A percentile compares a stretch with the other conserved stretches of the same genome.
These are phyloP conservation scores for Naganishia onofrii DNA, from an alignment of 768 basidiomycete species.

Conservation along the genomic window DNA sequence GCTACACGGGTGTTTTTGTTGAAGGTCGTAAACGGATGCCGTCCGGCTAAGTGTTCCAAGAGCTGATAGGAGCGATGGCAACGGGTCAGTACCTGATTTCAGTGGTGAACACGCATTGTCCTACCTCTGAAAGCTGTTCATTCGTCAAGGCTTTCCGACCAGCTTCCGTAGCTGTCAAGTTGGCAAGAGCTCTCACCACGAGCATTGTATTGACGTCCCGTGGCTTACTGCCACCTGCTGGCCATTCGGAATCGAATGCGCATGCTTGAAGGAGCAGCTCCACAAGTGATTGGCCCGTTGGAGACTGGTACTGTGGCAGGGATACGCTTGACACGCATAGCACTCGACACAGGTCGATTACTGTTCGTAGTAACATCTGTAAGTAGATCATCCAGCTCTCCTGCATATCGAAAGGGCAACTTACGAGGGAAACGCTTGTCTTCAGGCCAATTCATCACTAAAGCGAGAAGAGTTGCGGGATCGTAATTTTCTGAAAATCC, in stretches of 20 bases:
- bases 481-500: slow-evolving; percentile 36
- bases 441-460: slow-evolving; percentile 42
- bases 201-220: slow-evolving; percentile 83
- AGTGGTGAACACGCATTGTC: not conserved
- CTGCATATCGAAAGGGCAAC: slow-evolving; percentile 1
- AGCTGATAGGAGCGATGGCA: slow-evolving; percentile 30
- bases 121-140: slow-evolving; percentile 38
- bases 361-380: slow-evolving; percentile 51
- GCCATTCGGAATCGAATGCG: slow-evolving; percentile 64
- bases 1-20: slow-evolving; percentile 66
- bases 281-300: slow-evolving; percentile 60
- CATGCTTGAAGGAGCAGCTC: slow-evolving; percentile 66
- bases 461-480: slow-evolving; percentile 31
- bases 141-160: slow-evolving; percentile 37
- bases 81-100: not conserved
- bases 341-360: slow-evolving; percentile 80
- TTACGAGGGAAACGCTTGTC: slow-evolving; percentile 49
- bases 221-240: slow-evolving; percentile 63
- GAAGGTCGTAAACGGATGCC: slow-evolving; percentile 30
- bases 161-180: slow-evolving; percentile 62
- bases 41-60: slow-evolving; percentile 26
- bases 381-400: not conserved
- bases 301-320: slow-evolving; percentile 54
- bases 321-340: slow-evolving; percentile 64
- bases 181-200: slow-evolving; percentile 73